Base-by-base conservation (phyloP, 352 stramenopile genomes). In the Phytophthora crassamura region DNA sequence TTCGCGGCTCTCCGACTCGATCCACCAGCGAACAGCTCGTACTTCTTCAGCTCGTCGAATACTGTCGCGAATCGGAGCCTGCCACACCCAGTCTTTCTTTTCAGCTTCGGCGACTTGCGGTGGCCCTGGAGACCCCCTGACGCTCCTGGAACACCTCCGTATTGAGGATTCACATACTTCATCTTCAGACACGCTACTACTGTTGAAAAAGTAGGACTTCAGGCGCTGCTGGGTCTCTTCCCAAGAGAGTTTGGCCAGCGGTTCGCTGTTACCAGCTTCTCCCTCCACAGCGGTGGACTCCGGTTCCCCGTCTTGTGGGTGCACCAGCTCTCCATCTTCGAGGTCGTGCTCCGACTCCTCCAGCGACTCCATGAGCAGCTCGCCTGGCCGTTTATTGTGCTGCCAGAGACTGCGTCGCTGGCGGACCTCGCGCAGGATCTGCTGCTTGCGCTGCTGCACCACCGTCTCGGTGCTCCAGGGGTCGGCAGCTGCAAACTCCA, bases 311-410 rank as follows among this genome's bases (percentile, higher is more conserved):
- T 45, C 50, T 15, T 67, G 52, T 3, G 42, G 35, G 15, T 42
- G n/a, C 0, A 63, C 40, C 9, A 68, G 30, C 34, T 75, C 43
- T 36, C 45, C 39, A 6, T 72, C 53, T 4, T 67, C 52, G 38
- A 71, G 56, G 9, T 69, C 46, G 32, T 62, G 50, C 28, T 80
- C 73, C 1, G 64, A 71, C 40, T 80, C 69, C 33, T 74, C 55
- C 5, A 86, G 56, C 7, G 66, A 72, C 43, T 80, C 69, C 40
- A 79, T 60, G 28, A 86, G 51, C 49, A 86, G 22, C 15, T 67
- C 63, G 0, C 77, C 75, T n/a, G 84, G 53, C 36, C 84, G 48
- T 50, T 84, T 84, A 54, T 86, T 84, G 67, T 86, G 75, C n/a
- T 75, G 67, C 78, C 78, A 86, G 47, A 84, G 69, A 56, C 61